Percentiles rank a stretch among this genome's conserved stretches.
phyloP scores from a whole-genome alignment of 2,329 filamentous ascomycete genomes.

The Phaeoacremonium minimum region DNA sequence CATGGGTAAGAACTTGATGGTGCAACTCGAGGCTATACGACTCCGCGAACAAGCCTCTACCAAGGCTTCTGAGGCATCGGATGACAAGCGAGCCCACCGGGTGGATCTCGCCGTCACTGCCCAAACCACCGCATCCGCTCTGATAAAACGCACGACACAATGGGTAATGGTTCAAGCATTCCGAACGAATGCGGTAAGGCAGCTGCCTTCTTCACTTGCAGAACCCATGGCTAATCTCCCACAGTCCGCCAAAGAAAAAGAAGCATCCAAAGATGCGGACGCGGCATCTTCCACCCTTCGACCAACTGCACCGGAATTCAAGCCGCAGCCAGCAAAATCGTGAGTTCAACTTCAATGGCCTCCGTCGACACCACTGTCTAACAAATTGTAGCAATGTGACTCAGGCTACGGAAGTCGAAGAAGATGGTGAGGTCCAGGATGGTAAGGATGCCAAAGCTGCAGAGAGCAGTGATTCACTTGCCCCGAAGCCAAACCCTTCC shows the following conservation, averaged over 20 bases:
- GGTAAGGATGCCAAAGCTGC: slow-evolving; percentile 29
- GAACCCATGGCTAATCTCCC: slow-evolving; percentile 30
- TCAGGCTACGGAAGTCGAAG: slow-evolving; percentile 52
- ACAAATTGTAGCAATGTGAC: slow-evolving; percentile 1
- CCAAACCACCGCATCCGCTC: slow-evolving; percentile 64
- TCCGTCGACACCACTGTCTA: slow-evolving; percentile 17
- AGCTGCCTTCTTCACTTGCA: no score
- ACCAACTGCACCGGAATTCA: slow-evolving; percentile 61
- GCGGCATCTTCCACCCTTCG: slow-evolving; percentile 40
- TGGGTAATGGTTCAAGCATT: slow-evolving; percentile 77
- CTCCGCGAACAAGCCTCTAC: slow-evolving; percentile 52
- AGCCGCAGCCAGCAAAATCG: slow-evolving; percentile 37
- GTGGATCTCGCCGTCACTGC: slow-evolving; percentile 74
- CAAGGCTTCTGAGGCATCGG: slow-evolving; percentile 35
- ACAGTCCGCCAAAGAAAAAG: slow-evolving; percentile 32
- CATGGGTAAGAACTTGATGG: slow-evolving; percentile 67
- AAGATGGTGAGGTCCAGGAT: slow-evolving; percentile 72
- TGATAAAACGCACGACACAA: slow-evolving; percentile 61
- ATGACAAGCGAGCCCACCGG: slow-evolving; percentile 53
- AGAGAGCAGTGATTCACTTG: no score
- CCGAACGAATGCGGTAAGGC: slow-evolving; percentile 56
- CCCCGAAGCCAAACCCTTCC: no score
- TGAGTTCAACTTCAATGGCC: slow-evolving; percentile 13
- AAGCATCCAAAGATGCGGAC: slow-evolving; percentile 27
- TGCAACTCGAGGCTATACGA: slow-evolving; percentile 62